Evolutionary conservation across 2,329 filamentous ascomycete genomes (phyloP).

Genomic region (Alternaria longipes): DNA sequence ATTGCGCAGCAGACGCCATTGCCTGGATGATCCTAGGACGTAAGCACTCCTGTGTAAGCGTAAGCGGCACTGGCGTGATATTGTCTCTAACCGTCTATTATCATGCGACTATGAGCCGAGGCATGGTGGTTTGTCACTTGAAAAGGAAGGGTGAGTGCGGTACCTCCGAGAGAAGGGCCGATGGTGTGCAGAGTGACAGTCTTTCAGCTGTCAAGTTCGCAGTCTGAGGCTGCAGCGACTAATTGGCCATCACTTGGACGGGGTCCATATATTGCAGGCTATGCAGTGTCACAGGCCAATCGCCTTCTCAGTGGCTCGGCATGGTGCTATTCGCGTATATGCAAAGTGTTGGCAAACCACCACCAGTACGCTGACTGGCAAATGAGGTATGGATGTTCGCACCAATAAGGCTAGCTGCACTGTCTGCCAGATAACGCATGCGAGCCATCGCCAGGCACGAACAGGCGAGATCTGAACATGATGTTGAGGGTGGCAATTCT

Average conservation of each 20-base stretch:
- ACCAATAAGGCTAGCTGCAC: conserved; percentile 5
- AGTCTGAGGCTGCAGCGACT: conserved; percentile 7
- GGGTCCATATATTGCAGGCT: background rate
- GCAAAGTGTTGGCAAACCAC: conserved; percentile 7
- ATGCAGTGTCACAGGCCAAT: conserved; percentile 5
- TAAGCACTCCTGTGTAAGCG: conserved; percentile 8
- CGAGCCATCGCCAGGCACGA: conserved; percentile 3
- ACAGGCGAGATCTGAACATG: conserved; percentile 1
- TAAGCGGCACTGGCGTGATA: conserved; percentile 3
- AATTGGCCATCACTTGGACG: background rate
- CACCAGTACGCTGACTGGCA: background rate
- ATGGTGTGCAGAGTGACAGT: conserved; percentile 4
- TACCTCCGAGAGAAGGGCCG: conserved; percentile 7
- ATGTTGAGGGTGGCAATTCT: conserved; percentile 6
- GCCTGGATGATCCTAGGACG: conserved; percentile 6
- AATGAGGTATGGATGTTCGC: conserved; percentile 7
- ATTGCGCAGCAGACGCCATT: background rate
- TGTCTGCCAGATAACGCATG: conserved; percentile 5
- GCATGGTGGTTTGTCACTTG: background rate
- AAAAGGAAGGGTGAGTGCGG: background rate
- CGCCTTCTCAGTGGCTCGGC: background rate
- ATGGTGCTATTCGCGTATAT: conserved; percentile 5
- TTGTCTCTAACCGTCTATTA: conserved; percentile 2
- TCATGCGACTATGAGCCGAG: conserved; percentile 9
- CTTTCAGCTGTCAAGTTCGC: background rate